Evolutionary conservation across 139 green algal species (phyloP), one percentile per base, ranked within the genome.

Genomic region (Edaphochlamys debaryana): DNA sequence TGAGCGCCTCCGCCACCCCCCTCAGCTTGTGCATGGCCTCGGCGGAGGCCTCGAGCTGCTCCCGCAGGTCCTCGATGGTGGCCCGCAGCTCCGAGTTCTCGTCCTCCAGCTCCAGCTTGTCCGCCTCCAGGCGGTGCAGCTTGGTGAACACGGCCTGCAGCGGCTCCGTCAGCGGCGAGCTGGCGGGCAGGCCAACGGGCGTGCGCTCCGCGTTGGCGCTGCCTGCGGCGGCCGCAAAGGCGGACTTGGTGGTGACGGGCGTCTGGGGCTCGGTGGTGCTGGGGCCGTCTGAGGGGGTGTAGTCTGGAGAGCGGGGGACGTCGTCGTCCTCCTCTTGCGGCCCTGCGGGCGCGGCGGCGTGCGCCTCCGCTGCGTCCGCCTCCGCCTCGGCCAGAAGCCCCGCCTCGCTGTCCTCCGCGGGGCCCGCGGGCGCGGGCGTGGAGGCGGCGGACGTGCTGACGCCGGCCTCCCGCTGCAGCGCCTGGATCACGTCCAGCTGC

Each of bases 11-110:
- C 66, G 77, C 77, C 41, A 83, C 64, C 25, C 64, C 63, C 1
- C 45, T 20, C 45, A 83, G 77, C 64, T 83, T 83, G 15, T 83
- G 63, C 77, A 83, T 83, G 3, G 77, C 66, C 63, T 83, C 77
- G 38, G 77, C 77, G 64, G 64, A 75, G 64, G 22, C 42, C 30
- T 41, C 63, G 64, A 83, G 42, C 77, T 83, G 64, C 45, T 54
- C 15, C 20, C 42, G 32, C 45, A 83, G 64, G 38, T 83, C 77
- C 0, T 83, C 77, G 41, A 75, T 83, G 25, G 77, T 83, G 77
- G 8, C 29, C 8, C 64, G 63, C 48, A 83, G 64, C 42, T 52
- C 77, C 23, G 13, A 34, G 45, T 83, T 83, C 63, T 83, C 77
- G 45, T 67, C 62, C 63, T 74, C 77, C 34, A 83, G 77, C 45